A percentile compares a stretch with the other conserved stretches of the same genome.
Evolutionary conservation across 2,329 filamentous ascomycete species (phyloP).

Genomic region (Cryphonectria radicalis): DNA sequence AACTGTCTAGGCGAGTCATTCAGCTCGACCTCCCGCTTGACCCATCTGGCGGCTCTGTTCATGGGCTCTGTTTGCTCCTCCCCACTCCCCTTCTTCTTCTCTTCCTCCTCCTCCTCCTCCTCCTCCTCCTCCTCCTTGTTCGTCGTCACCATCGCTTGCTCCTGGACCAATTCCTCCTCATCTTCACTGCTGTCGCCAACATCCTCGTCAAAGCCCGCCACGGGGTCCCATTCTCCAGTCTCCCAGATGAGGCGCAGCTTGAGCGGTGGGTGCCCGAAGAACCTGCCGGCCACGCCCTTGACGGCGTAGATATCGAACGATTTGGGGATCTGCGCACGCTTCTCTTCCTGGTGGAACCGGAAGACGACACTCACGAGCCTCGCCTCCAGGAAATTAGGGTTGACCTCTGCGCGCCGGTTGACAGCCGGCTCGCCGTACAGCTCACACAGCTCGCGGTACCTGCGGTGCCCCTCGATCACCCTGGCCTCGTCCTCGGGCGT

Average conservation of each 20-base stretch:
- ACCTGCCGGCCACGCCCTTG: slow-evolving; percentile 74
- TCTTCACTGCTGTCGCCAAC: slow-evolving; percentile 59
- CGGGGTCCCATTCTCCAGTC: slow-evolving; percentile 87
- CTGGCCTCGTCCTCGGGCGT: slow-evolving; percentile 51
- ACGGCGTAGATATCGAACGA: slow-evolving; percentile 81
- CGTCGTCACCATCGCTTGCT: not conserved
- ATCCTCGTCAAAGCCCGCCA: slow-evolving; percentile 64
- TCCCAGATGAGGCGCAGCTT: slow-evolving; percentile 77
- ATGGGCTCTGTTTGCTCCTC: slow-evolving; percentile 21
- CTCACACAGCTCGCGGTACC: slow-evolving; percentile 75
- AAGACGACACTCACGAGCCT: slow-evolving; percentile 67
- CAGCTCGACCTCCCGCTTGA: slow-evolving; percentile 80
- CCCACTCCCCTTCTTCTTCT: slow-evolving; percentile 18
- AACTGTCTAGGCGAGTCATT: slow-evolving; percentile 79
- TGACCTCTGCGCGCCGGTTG: slow-evolving; percentile 59
- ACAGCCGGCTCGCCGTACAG: slow-evolving; percentile 75
- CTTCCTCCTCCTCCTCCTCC: not conserved
- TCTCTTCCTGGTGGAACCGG: slow-evolving; percentile 33
- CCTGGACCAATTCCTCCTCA: slow-evolving; percentile 47
- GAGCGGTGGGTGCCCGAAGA: slow-evolving; percentile 70
- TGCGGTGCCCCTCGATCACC: slow-evolving; percentile 68
- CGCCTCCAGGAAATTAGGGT: slow-evolving; percentile 82
- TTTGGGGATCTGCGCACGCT: slow-evolving; percentile 65
- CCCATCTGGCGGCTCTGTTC: slow-evolving; percentile 61
- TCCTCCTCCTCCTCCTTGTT: slow-evolving; percentile 8